Percentiles rank a stretch among this genome's conserved stretches.
These are phyloP conservation scores for Pestalotiopsis sp. DNA, from an alignment of 2,329 filamentous ascomycete genomes.

Conservation along the genomic window DNA sequence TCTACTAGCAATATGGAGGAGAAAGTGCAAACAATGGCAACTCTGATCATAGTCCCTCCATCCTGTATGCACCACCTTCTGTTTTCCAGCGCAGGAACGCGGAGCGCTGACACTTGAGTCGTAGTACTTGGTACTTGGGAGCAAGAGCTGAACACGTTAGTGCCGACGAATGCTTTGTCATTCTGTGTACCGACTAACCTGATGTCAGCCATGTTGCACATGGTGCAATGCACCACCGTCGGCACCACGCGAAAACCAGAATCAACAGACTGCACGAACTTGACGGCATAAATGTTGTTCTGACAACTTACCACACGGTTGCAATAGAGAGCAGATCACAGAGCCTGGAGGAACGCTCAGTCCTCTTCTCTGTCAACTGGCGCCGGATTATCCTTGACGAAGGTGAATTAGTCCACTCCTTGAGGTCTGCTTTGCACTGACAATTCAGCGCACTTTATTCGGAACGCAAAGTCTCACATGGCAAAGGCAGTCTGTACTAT, in stretches of 20 bases:
- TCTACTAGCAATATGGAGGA: not conserved
- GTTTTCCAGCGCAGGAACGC: not conserved
- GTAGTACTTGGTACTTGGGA: not conserved
- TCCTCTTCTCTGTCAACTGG: constrained; percentile 37
- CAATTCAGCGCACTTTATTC: constrained; percentile 39
- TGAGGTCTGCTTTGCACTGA: not conserved
- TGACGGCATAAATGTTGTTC: constrained; percentile 24
- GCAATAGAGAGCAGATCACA: constrained; percentile 32
- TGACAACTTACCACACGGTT: constrained; percentile 44
- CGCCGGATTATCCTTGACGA: constrained; percentile 40
- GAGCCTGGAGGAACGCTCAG: constrained; percentile 1
- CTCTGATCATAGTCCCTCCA: not conserved
- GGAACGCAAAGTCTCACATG: constrained; percentile 32
- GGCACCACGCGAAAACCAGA: constrained; percentile 25
- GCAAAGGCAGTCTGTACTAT: constrained; percentile 37
- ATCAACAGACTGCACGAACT: constrained; percentile 18
- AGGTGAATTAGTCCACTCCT: constrained; percentile 23
- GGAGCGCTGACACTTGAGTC: not conserved
- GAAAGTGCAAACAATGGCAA: not conserved
- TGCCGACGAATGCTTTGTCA: not conserved
- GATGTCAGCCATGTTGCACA: not conserved
- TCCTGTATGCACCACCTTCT: not conserved
- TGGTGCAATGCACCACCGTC: not conserved
- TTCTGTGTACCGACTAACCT: not conserved
- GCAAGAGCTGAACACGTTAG: not conserved